phyloP scores from a whole-genome alignment of 768 basidiomycete species.

The Candolleomyces efflorescens region DNA sequence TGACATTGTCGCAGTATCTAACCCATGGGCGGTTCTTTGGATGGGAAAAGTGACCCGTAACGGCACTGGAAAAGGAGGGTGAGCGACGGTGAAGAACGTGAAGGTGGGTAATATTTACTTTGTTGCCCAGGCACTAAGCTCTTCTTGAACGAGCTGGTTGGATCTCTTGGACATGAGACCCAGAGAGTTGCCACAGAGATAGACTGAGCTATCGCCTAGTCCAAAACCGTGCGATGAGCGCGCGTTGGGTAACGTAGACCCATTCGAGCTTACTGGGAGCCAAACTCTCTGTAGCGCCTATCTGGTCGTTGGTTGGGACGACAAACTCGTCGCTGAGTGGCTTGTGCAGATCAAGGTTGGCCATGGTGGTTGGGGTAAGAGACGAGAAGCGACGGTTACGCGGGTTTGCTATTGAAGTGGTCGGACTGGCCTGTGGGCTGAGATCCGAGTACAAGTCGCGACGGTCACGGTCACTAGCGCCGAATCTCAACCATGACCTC shows the following conservation, averaged over 20 bases:
- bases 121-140: conserved; percentile 80
- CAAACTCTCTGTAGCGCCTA: conserved; percentile 36
- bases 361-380: conserved; percentile 9
- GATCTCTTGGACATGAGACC: conserved; percentile 79
- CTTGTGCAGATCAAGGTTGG: conserved; percentile 19
- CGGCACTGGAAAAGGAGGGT: conserved; percentile 49
- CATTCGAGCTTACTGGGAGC: conserved; percentile 30
- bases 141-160: conserved; percentile 69
- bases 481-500: not conserved
- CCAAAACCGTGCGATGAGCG: conserved; percentile 1
- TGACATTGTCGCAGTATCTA: conserved; percentile 66
- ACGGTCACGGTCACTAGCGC: too few relatives aligned
- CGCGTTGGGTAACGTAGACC: conserved; percentile 7
- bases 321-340: conserved; percentile 52
- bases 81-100: conserved; percentile 7
- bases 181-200: conserved; percentile 95
- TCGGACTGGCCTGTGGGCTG: not conserved
- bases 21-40: conserved; percentile 85
- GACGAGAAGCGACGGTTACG: not conserved
- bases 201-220: conserved; percentile 59
- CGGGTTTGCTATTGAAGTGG: not conserved
- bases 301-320: conserved; percentile 49
- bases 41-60: conserved; percentile 87
- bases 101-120: conserved; percentile 38
- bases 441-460: not conserved